These are phyloP conservation scores for Alternaria tenuissima DNA, from an alignment of 2,329 filamentous ascomycete genomes.

Conservation along the genomic window DNA sequence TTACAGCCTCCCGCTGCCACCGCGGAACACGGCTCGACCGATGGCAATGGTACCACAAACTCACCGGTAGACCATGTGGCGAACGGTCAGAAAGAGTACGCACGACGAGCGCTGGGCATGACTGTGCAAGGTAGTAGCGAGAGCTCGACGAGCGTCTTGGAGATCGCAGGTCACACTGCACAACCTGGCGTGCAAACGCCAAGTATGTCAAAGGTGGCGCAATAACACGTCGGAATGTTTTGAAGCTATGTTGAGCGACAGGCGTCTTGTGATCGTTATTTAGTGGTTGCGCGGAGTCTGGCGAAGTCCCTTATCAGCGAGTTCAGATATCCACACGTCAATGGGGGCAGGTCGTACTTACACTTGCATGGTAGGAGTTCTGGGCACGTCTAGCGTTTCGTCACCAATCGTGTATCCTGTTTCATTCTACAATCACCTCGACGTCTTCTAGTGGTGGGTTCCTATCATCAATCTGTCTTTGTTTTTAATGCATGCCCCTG, in stretches of 20 bases:
- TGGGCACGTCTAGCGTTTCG: constrained; percentile 13
- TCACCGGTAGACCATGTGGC: constrained; percentile 34
- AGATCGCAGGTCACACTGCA: constrained; percentile 51
- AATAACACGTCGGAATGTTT: constrained; percentile 12
- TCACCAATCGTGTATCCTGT: neutral
- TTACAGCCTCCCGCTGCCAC: constrained; percentile 51
- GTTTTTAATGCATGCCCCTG: constrained; percentile 1
- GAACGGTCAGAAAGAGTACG: constrained; percentile 49
- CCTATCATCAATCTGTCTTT: neutral
- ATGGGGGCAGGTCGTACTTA: constrained; percentile 6
- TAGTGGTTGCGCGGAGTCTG: constrained; percentile 4
- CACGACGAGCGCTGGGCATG: constrained; percentile 51
- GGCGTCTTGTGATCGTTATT: neutral
- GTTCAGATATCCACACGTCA: constrained; percentile 9
- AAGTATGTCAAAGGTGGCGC: constrained; percentile 38
- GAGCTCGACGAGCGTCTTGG: constrained; percentile 50
- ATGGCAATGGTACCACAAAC: constrained; percentile 29
- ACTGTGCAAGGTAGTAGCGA: constrained; percentile 46
- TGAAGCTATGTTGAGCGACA: neutral
- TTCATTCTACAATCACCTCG: neutral
- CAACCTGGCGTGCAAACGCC: constrained; percentile 54
- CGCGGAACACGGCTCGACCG: constrained; percentile 23
- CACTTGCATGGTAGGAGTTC: constrained; percentile 21
- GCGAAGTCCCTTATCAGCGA: constrained; percentile 8
- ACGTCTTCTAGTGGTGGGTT: neutral